These are phyloP conservation scores for Eucalyptus pauciflora DNA, from an alignment of 345 rosid species.

Conservation along the genomic window DNA sequence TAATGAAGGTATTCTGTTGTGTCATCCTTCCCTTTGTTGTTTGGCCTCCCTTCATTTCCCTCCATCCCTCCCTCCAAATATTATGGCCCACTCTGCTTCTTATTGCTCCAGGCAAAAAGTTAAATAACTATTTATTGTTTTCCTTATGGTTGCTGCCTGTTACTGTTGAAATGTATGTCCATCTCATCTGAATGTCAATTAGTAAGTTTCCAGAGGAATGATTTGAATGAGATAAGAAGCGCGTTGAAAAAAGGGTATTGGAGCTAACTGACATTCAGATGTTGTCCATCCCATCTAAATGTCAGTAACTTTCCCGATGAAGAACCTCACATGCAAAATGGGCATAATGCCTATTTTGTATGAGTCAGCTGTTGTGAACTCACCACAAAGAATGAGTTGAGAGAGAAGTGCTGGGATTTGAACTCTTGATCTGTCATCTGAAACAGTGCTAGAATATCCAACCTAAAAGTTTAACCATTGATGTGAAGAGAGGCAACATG, in stretches of 20 bases:
- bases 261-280: not conserved
- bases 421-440: not conserved
- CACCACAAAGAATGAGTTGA: not conserved
- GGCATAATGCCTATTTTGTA: not conserved
- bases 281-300: not conserved
- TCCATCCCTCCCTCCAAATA: not conserved
- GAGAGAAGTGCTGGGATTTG: not conserved
- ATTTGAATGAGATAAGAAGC: not conserved
- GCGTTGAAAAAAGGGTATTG: not conserved
- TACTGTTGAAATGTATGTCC: not conserved
- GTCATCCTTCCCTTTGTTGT: not conserved
- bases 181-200: not conserved
- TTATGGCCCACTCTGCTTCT: not conserved
- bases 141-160: not conserved
- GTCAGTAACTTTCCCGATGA: not conserved
- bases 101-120: not conserved
- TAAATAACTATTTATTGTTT: not conserved
- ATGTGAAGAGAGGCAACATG: not conserved
- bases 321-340: not conserved
- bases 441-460: not conserved
- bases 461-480: not conserved
- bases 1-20: conserved; percentile 32
- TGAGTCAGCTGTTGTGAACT: not conserved
- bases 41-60: not conserved
- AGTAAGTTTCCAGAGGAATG: not conserved